Evolutionary conservation across 352 stramenopile genomes (phyloP), one percentile per base, ranked within the genome.

Genomic region (Pythium oligandrum): DNA sequence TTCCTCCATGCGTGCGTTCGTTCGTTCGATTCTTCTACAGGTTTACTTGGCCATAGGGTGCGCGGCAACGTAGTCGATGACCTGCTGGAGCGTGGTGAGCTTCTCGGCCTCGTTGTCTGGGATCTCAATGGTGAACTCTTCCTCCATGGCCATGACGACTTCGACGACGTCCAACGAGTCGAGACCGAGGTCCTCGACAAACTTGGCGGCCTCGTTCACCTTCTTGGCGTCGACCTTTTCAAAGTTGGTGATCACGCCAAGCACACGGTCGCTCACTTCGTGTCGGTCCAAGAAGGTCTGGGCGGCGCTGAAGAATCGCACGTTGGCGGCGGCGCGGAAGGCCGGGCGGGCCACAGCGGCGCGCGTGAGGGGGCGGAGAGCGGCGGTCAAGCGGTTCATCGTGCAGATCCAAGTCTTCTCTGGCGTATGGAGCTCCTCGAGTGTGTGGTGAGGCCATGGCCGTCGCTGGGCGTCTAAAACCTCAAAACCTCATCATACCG

Each of bases 91-190:
- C 65, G 93, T 98, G 17, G 88, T 73, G 69, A 99, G 98, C 80
- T 99, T 99, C 75, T 99, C 98, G 47, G 97, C 97, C 78, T 99
- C 96, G 58, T 96, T 96, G 88, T 99, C 97, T 47, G 98, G 97
- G 79, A 99, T 99, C 78, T 99, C 97, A 73, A 99, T 98, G 53
- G 93, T 97, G 82, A 99, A 99, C 79, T 99, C 98, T 72, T 99
- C 97, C 78, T 99, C 97, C 74, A 99, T 98, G 43, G 97, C 97
- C 97, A 99, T 99, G 49, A 99, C 95, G 58, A 97, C 83, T 69
- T 96, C 84, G 12, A 95, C 86, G 44, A 92, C 83, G 80, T 99
- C 97, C 52, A 99, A 88, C 56, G 96, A 99, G 79, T 99, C 97
- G 48, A 99, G 85, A 46, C 96, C 96, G 46, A 99, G 85, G 80